Evolutionary conservation across 2,329 filamentous ascomycete species (phyloP).

Genomic region (Penicillium sp.): DNA sequence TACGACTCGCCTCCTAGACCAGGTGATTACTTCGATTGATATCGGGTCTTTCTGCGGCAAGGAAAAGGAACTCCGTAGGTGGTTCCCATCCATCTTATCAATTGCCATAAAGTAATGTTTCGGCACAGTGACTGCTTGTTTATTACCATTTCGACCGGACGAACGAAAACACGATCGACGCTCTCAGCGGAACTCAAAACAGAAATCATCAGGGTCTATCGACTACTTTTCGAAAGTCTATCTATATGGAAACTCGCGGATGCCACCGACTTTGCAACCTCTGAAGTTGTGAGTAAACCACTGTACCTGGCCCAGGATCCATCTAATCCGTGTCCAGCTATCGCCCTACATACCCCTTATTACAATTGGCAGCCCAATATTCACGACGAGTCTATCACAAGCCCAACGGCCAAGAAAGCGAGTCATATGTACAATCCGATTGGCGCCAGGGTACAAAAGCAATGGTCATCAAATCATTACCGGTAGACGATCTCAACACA

Average conservation of each 20-base stretch:
- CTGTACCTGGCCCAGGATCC: not conserved
- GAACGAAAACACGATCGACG: conserved; percentile 2
- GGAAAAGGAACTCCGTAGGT: conserved; percentile 31
- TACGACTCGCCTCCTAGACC: conserved; percentile 58
- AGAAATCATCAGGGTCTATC: conserved; percentile 18
- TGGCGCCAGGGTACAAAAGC: conserved; percentile 72
- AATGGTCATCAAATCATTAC: conserved; percentile 76
- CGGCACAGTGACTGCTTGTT: conserved; percentile 14
- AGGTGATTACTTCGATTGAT: conserved; percentile 67
- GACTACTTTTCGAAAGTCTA: conserved; percentile 71
- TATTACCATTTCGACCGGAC: conserved; percentile 8
- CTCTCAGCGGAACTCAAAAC: conserved; percentile 2
- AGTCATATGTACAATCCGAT: conserved; percentile 65
- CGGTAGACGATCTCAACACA: conserved; percentile 69
- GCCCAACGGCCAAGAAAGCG: conserved; percentile 57
- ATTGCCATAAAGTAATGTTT: too few species aligned
- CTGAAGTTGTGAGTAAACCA: conserved; percentile 55
- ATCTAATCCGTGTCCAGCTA: conserved; percentile 46
- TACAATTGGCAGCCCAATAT: conserved; percentile 73
- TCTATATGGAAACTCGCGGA: conserved; percentile 68
- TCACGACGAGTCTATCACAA: conserved; percentile 67
- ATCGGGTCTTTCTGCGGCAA: conserved; percentile 51
- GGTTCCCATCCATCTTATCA: rapidly evolving
- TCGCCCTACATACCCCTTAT: conserved; percentile 67
- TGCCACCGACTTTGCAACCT: conserved; percentile 61